Evolutionary conservation across 2,329 filamentous ascomycete species (phyloP).

Genomic region (Ceratocystis colombiana): DNA sequence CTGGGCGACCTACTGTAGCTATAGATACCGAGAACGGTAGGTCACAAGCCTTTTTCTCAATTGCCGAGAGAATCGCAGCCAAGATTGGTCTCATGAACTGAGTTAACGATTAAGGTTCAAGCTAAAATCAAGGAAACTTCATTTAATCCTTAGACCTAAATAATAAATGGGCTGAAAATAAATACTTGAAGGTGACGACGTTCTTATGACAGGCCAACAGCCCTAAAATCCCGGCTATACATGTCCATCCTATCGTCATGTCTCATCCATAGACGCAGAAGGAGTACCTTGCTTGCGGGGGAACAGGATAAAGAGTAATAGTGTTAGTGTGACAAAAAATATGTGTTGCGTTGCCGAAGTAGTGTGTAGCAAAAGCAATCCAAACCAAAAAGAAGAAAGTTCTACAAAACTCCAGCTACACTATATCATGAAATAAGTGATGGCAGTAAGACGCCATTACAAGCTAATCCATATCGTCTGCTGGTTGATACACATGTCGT

Average conservation of each 20-base stretch:
- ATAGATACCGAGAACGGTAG: slow-evolving; percentile 68
- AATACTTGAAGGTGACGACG: too few relatives aligned
- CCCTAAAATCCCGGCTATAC: too few relatives aligned
- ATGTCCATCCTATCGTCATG: too few relatives aligned
- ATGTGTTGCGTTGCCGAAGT: too few relatives aligned
- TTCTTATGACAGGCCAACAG: too few relatives aligned
- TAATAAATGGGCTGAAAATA: background rate
- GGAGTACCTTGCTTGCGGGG: too few relatives aligned
- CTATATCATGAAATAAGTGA: background rate
- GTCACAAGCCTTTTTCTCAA: slow-evolving; percentile 58
- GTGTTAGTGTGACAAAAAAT: too few relatives aligned
- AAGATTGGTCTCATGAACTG: slow-evolving; percentile 35
- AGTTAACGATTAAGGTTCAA: slow-evolving; percentile 17
- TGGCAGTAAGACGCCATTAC: background rate
- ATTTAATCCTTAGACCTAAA: background rate
- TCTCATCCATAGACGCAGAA: too few relatives aligned
- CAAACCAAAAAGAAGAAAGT: slow-evolving; percentile 3
- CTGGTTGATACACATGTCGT: slow-evolving; percentile 74
- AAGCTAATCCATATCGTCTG: slow-evolving; percentile 59
- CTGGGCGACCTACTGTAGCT: slow-evolving; percentile 81
- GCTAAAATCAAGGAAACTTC: background rate
- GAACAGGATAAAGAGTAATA: too few relatives aligned
- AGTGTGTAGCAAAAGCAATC: too few relatives aligned
- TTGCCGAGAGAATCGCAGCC: slow-evolving; percentile 49
- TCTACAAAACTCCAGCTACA: background rate